These are phyloP conservation scores for Salvia miltiorrhiza DNA, from an alignment of 257 asterid genomes.

Conservation along the genomic window DNA sequence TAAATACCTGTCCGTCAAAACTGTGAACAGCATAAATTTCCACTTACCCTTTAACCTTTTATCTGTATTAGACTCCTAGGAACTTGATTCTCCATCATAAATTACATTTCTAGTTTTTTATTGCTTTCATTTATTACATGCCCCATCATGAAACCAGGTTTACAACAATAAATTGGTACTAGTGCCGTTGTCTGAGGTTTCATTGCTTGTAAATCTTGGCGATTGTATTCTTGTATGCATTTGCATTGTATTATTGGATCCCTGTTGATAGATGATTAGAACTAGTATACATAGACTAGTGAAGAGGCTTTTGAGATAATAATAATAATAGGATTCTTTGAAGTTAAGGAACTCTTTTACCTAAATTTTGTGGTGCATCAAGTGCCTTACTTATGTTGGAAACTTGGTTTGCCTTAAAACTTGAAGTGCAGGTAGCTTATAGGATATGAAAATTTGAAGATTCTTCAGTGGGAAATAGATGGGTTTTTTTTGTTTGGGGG, in stretches of 20 bases:
- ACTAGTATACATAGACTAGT: slow-evolving; percentile 4
- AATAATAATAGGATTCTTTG: not conserved
- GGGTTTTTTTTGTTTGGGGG: not conserved
- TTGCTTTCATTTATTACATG: not conserved
- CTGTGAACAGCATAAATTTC: not conserved
- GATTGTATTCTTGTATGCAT: not conserved
- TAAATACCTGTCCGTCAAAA: not conserved
- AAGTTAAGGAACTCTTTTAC: not conserved
- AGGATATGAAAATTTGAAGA: not conserved
- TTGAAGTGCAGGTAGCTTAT: not conserved
- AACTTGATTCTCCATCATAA: not conserved
- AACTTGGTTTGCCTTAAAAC: slow-evolving; percentile 3
- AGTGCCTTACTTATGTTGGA: not conserved
- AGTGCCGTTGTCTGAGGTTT: not conserved
- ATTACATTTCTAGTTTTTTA: not conserved
- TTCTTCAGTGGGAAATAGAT: slow-evolving; percentile 3
- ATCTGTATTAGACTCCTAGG: not conserved
- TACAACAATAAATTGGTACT: not conserved
- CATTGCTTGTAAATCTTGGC: not conserved
- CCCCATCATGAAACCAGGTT: not conserved
- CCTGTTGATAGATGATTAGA: slow-evolving; percentile 1
- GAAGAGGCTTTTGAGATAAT: slow-evolving; percentile 1
- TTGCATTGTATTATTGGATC: not conserved
- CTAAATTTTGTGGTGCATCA: not conserved
- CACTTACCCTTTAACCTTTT: not conserved